These are phyloP conservation scores for Aotearoamyces nothofagi DNA, from an alignment of 2,329 filamentous ascomycete species.

Conservation along the genomic window DNA sequence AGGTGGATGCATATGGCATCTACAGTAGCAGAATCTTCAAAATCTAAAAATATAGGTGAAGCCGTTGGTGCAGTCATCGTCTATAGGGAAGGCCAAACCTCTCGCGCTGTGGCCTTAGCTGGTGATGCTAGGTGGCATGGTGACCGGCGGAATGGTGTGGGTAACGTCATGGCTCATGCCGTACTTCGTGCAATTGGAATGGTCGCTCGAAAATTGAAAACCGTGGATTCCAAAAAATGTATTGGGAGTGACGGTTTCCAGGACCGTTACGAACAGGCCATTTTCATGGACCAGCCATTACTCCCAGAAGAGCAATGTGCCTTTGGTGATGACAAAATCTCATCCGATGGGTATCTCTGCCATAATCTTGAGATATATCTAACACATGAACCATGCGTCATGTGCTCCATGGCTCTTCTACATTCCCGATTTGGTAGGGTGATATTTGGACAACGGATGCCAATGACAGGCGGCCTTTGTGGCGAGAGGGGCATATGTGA, in stretches of 20 bases:
- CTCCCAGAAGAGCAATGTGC: slow-evolving; percentile 47
- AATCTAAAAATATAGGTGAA: slow-evolving; percentile 44
- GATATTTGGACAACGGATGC: slow-evolving; percentile 68
- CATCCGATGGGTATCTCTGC: slow-evolving; percentile 77
- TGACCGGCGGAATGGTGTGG: slow-evolving; percentile 32
- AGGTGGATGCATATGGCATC: slow-evolving; percentile 55
- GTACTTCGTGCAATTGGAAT: slow-evolving; percentile 70
- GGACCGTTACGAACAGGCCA: slow-evolving; percentile 34
- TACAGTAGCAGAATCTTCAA: slow-evolving; percentile 43
- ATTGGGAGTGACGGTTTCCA: slow-evolving; percentile 4
- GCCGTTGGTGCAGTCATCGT: slow-evolving; percentile 63
- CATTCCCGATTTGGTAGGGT: slow-evolving; percentile 85
- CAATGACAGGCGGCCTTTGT: slow-evolving; percentile 65
- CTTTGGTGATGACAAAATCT: slow-evolving; percentile 48
- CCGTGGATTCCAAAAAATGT: slow-evolving; percentile 14
- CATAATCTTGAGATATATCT: slow-evolving; percentile 87
- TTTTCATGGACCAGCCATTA: slow-evolving; percentile 54
- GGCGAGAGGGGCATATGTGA: slow-evolving; percentile 27
- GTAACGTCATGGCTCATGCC: slow-evolving; percentile 66
- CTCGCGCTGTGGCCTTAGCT: slow-evolving; percentile 48
- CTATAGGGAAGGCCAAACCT: slow-evolving; percentile 26
- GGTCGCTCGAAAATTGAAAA: slow-evolving; percentile 46
- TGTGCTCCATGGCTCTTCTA: slow-evolving; percentile 92
- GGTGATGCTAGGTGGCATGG: slow-evolving; percentile 60
- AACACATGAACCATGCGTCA: slow-evolving; percentile 90